Percentiles rank a stretch among this genome's conserved stretches.
Evolutionary conservation across 139 green algal genomes (phyloP).

Genomic region (Pycnococcus provasolii): DNA sequence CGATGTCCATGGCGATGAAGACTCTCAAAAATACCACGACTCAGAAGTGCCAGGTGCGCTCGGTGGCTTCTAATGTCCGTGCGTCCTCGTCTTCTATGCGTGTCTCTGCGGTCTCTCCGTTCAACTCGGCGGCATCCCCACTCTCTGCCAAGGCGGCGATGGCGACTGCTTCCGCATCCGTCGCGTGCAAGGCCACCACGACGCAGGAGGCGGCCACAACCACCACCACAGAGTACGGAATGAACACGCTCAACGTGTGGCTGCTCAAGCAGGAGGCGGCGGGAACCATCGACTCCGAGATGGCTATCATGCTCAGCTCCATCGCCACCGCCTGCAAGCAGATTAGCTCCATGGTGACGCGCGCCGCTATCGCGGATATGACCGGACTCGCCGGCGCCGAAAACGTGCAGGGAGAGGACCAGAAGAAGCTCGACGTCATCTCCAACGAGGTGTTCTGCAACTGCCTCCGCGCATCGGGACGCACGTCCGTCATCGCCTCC

Average conservation of each 20-base stretch:
- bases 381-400: slow-evolving; percentile 42
- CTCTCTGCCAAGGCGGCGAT: slow-evolving; percentile 51
- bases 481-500: slow-evolving; percentile 77
- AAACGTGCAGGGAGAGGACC: slow-evolving; percentile 78
- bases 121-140: background rate
- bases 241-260: slow-evolving; percentile 73
- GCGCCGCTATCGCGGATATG: slow-evolving; percentile 83
- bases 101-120: too few relatives aligned
- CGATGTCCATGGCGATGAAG: too few relatives aligned
- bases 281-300: slow-evolving; percentile 76
- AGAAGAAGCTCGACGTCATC: slow-evolving; percentile 99
- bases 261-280: slow-evolving; percentile 59
- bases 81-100: too few relatives aligned
- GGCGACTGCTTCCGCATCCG: slow-evolving; percentile 34
- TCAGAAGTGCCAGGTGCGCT: too few relatives aligned
- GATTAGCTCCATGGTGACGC: slow-evolving; percentile 82
- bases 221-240: slow-evolving; percentile 40
- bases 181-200: too few relatives aligned
- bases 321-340: slow-evolving; percentile 95
- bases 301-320: slow-evolving; percentile 84
- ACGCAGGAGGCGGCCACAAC: too few relatives aligned
- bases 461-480: slow-evolving; percentile 62
- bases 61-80: too few relatives aligned
- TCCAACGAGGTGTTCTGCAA: slow-evolving; percentile 97
- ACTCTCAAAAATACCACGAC: too few relatives aligned